Evolutionary conservation across 78 protist genomes (phyloP), one percentile per base, ranked within the genome.

Genomic region (Capsaspora owczarzaki): DNA sequence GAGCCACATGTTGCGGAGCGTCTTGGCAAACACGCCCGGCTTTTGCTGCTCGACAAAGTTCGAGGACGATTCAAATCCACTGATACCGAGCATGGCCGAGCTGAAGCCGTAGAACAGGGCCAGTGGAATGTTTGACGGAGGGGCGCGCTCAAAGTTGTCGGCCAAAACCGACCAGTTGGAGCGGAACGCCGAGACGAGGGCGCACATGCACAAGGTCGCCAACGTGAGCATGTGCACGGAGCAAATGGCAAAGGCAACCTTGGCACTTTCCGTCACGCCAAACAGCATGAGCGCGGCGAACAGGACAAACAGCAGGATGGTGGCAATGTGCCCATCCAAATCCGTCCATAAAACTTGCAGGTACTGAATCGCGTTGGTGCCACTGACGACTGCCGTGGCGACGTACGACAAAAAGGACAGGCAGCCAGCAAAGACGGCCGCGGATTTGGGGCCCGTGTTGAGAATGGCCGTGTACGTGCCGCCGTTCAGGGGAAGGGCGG

Each of bases 41-140:
- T 81, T 81, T 82, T 92, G 93, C 76, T 89, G 89, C 80, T 92
- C 96, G 53, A 92, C 85, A 77, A 83, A 90, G 81, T 93, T 93
- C 5, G 93, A 87, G 1, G 93, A 86, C 0, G 91, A 89, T 66
- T 93, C 96, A 41, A 89, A 93, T n/a, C 96, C 66, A 10, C 91
- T 84, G 25, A 91, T 89, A n/a, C 95, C 95, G 43, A 91, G 79
- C 89, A 88, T 77, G 0, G 91, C 92, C 2, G 88, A 85, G 51
- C 89, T 78, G 74, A 91, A 91, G 35, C 95, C 95, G 76, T 81
- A 86, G 76, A 61, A 76, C 4, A 91, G 80, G 29, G 75, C 76
- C 23, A 56, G 25, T 6, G 66, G 66, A 56, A 25, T 19, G 61
- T 22, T 49, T 38, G 61, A 0, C 23, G 33, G n/a, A 38, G 19